Base-by-base conservation (phyloP, 2,329 filamentous ascomycete genomes). In the Leptographium procerum region DNA sequence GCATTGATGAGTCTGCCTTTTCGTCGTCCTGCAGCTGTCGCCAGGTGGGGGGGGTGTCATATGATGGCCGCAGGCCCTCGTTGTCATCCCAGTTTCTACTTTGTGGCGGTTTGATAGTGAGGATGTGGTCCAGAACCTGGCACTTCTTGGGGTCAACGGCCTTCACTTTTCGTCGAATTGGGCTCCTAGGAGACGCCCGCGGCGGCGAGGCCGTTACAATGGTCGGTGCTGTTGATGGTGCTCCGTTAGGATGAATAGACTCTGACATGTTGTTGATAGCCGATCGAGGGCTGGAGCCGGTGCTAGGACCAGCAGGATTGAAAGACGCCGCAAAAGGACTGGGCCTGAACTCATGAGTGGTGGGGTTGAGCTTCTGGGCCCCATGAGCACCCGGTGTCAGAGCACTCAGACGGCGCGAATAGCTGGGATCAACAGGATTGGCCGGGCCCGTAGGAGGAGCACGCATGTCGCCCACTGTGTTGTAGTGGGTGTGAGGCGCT, bases 41-140 rank as follows among this genome's bases (percentile, higher is more conserved):
- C 92, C 94, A 99, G 0, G 87, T 91, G 0, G 91, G 91, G 13
- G 79, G 77, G 1, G 94, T 97, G 65, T 90, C 86, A 71, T 87
- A 96, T 4, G 92, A 85, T 31, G 87, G 87, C 43, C 87, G 87
- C 57, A 96, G 82, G n/a, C 90, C 91, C 52, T 85, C 86, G 66
- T 94, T 95, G 59, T 84, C 81, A 40, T 84, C 78, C 77, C 86
- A 91, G 62, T 87, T 84, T 64, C 78, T 76, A 28, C 73, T 78
- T 60, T 76, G 72, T 0, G 77, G 75, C 1, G 81, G 78, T 58
- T 75, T 73, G 53, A 83, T 69, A 0, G 76, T 76, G 71, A 82
- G 77, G 62, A 85, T 75, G 57, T 78, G 74, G 2, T 75, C 71
- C 50, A 84, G 68, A 58, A 83, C 80, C 56, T 72, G 70, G 66